Conservation (phyloP, 2,329 filamentous ascomycete species). For the Rhinocladiella mackenziei region DNA sequence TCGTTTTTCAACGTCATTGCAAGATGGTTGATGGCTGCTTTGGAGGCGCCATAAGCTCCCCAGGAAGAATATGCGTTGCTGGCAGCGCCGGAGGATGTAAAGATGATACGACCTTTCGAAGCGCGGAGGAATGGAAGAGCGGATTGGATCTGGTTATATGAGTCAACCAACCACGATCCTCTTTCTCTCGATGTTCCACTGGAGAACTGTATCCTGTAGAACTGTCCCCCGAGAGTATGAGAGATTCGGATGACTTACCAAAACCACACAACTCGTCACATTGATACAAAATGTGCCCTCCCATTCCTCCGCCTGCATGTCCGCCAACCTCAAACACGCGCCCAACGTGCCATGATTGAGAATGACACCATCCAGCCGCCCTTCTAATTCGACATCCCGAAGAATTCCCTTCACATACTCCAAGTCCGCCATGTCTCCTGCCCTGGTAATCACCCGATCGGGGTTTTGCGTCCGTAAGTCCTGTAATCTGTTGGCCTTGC, state of each 20-base stretch:
- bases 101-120: constrained; percentile 66
- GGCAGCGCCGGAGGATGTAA: constrained; percentile 77
- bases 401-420: constrained; percentile 58
- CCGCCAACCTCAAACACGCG: constrained; percentile 67
- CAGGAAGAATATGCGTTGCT: constrained; percentile 63
- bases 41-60: constrained; percentile 77
- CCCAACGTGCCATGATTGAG: constrained; percentile 81
- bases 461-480: constrained; percentile 53
- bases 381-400: constrained; percentile 64
- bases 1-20: constrained; percentile 68
- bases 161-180: background rate
- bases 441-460: constrained; percentile 53
- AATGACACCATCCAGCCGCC: constrained; percentile 71
- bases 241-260: constrained; percentile 65
- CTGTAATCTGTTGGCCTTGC: constrained; percentile 52
- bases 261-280: constrained; percentile 73
- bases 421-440: constrained; percentile 56
- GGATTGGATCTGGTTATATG: constrained; percentile 58
- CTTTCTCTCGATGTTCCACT: too few species aligned
- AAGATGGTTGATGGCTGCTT: constrained; percentile 79
- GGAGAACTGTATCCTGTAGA: too few species aligned
- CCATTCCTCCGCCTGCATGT: constrained; percentile 70
- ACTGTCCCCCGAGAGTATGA: too few species aligned
- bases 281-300: constrained; percentile 74
- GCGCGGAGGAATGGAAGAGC: constrained; percentile 65